Conservation (phyloP, 2,329 filamentous ascomycete genomes). For the Diaporthe aspalathi region DNA sequence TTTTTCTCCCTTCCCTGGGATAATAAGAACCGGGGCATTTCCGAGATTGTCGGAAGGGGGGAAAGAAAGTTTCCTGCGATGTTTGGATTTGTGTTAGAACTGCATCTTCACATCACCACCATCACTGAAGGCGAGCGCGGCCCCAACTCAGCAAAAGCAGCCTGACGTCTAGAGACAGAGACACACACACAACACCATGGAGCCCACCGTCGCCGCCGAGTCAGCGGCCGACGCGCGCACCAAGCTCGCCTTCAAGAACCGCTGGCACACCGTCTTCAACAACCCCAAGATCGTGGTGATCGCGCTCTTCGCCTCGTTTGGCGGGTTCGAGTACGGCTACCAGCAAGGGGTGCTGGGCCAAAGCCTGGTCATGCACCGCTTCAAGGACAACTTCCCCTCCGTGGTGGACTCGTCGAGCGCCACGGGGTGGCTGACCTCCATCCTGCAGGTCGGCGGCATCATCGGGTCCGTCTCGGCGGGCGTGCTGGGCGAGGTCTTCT, state of each 20-base stretch:
- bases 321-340: conserved; percentile 64
- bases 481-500: conserved; percentile 61
- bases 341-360: conserved; percentile 67
- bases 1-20: background rate
- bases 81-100: background rate
- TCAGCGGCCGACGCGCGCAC: conserved; percentile 21
- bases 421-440: conserved; percentile 63
- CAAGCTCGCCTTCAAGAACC: conserved; percentile 31
- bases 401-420: conserved; percentile 58
- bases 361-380: conserved; percentile 64
- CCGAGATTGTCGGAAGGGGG: background rate
- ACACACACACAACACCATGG: background rate
- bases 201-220: conserved; percentile 5
- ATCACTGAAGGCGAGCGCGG: background rate
- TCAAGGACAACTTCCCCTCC: conserved; percentile 60
- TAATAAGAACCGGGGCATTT: conserved; percentile 14
- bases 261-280: conserved; percentile 29
- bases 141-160: background rate
- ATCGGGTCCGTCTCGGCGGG: conserved; percentile 60
- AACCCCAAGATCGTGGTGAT: conserved; percentile 38
- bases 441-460: conserved; percentile 63
- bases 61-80: background rate
- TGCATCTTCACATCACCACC: background rate
- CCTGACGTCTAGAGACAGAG: too few relatives aligned
- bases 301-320: conserved; percentile 47